Base-by-base conservation (phyloP, 768 basidiomycete genomes). In the Xerocomellus chrysenteron region DNA sequence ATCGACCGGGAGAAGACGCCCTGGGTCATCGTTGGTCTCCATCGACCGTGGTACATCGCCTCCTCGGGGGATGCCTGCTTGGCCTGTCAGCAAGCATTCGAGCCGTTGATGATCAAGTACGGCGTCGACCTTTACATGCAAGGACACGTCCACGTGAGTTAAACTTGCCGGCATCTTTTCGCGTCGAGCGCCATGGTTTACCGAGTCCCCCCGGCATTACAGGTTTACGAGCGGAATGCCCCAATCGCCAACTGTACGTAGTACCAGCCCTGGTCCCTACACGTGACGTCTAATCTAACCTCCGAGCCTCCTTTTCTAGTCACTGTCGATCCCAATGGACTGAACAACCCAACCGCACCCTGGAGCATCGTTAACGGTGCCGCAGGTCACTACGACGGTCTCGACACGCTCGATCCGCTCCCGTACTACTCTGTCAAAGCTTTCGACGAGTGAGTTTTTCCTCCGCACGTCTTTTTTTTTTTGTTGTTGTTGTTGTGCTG, bases 41-140 rank as follows among this genome's bases (percentile, higher is more conserved):
- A 62, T 30, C 57, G 68, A 1, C 68, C 65, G n/a, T 69, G 68
- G 68, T 65, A 69, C 36, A 24, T 68, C 5, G 61, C 41, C 1
- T 30, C 5, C 35, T 61, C 61, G 6, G 16, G 16, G 3, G 13
- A 52, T 3, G 45, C 52, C 11, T 69, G 68, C 52, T 19, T 52
- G 56, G 5, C 47, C 0, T 69, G 68, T 42, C 68, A 65, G 33
- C 36, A 68, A 24, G 68, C 68, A 11, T 69, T 69, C 40, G 68
- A 69, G 44, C 68, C 68, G 26, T 30, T 69, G 58, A 68, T 69
- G 59, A n/a, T 70, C 45, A 69, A 68, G 58, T 69, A 69, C n/a
- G 68, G 61, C 35, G 65, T 69, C 26, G 65, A 67, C 33, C 54
- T 65, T 17, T 70, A 69, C 50, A 63, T 69, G 68, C 66, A 70